A percentile compares a stretch with the other conserved stretches of the same genome.
Conservation (phyloP, 179 eudicot genomes). For the Camellia oleifera region DNA sequence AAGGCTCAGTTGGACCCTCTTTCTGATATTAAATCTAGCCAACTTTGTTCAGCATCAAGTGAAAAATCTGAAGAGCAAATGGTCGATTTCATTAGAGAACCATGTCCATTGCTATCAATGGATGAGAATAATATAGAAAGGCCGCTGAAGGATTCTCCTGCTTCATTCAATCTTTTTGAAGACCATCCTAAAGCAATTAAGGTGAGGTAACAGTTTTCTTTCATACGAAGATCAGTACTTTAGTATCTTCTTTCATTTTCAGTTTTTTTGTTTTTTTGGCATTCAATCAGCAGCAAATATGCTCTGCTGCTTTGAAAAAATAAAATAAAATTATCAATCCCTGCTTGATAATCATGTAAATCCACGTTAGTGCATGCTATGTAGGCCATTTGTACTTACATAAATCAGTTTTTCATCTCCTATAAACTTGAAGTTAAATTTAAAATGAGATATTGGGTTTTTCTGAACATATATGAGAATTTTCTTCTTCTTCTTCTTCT, state of each 20-base stretch:
- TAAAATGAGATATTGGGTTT: not conserved
- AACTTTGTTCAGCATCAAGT: conserved; percentile 26
- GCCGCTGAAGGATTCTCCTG: conserved; percentile 18
- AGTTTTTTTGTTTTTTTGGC: not conserved
- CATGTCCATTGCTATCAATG: conserved; percentile 25
- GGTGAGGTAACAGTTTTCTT: conserved; percentile 35
- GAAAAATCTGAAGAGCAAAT: conserved; percentile 28
- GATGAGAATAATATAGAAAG: conserved; percentile 22
- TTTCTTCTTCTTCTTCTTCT: too few species aligned
- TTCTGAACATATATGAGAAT: too few species aligned
- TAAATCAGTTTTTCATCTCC: not conserved
- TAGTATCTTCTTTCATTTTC: not conserved
- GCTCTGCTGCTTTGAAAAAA: not conserved
- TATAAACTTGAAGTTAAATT: not conserved
- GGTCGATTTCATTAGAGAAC: conserved; percentile 22
- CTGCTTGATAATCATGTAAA: not conserved
- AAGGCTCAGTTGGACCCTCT: conserved; percentile 25
- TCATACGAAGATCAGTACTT: conserved; percentile 1
- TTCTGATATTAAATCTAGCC: conserved; percentile 31
- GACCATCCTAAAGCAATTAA: conserved; percentile 37
- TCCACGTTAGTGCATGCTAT: not conserved
- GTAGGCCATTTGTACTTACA: not conserved
- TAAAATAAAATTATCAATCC: too few species aligned
- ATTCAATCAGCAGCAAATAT: not conserved
- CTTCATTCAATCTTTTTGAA: conserved; percentile 27